These are phyloP conservation scores for Primulina huaijiensis DNA, from an alignment of 257 asterid genomes.

Conservation along the genomic window DNA sequence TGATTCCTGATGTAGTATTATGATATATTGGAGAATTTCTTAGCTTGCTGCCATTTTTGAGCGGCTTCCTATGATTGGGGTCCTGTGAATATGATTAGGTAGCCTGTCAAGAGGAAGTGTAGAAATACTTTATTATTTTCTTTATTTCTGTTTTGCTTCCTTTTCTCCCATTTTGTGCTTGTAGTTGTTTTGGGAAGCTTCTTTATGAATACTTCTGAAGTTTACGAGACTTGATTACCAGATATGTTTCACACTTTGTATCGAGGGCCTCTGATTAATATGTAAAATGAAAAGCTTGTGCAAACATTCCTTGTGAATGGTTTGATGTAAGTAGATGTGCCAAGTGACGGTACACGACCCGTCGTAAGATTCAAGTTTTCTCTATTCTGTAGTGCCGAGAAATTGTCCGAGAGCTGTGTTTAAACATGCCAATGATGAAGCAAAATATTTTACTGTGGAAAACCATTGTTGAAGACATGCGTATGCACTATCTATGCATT, in stretches of 20 bases:
- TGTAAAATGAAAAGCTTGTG: conserved; percentile 15
- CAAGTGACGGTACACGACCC: neutral
- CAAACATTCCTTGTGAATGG: neutral
- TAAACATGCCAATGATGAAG: neutral
- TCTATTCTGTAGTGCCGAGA: neutral
- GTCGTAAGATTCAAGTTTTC: neutral
- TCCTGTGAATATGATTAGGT: conserved; percentile 47
- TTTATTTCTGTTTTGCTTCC: conserved; percentile 6
- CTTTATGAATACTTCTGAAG: conserved; percentile 17
- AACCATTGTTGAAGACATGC: neutral
- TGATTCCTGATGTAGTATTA: conserved; percentile 21
- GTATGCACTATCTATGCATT: neutral
- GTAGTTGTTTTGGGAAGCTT: conserved; percentile 19
- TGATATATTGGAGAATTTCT: conserved; percentile 23
- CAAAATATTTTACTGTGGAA: neutral
- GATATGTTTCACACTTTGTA: conserved; percentile 23
- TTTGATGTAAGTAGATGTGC: neutral
- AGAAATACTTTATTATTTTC: conserved; percentile 21
- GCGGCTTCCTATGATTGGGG: conserved; percentile 41
- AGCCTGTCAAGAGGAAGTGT: conserved; percentile 41
- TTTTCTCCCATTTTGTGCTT: conserved; percentile 14
- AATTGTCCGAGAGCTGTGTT: neutral
- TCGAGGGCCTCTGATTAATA: conserved; percentile 18
- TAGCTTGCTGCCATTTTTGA: conserved; percentile 39
- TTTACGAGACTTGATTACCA: conserved; percentile 19